Conservation (phyloP, 306 rosid genomes). For the Trifolium subterraneum region DNA sequence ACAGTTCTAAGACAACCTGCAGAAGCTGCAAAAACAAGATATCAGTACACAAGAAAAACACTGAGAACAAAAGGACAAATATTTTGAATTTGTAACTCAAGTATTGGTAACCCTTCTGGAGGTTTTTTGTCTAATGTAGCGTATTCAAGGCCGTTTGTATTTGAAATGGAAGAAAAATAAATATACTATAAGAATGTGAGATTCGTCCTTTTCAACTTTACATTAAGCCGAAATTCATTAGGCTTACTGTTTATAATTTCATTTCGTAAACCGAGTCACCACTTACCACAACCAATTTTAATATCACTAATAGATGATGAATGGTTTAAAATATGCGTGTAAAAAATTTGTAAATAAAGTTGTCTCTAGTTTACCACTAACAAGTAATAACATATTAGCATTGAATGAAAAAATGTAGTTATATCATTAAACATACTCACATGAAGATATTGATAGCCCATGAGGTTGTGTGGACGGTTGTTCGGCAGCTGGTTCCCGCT, state of each 20-base stretch:
- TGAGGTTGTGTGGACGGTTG: slow-evolving; percentile 40
- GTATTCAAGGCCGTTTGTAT: slow-evolving; percentile 20
- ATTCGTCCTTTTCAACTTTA: slow-evolving; percentile 14
- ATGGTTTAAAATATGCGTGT: slow-evolving; percentile 5
- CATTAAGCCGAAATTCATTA: slow-evolving; percentile 21
- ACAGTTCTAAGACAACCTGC: slow-evolving; percentile 49
- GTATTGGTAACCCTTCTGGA: not conserved
- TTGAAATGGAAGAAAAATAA: not conserved
- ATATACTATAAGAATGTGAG: not conserved
- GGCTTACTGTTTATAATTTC: slow-evolving; percentile 24
- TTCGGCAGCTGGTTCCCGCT: slow-evolving; percentile 49
- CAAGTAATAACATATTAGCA: slow-evolving; percentile 23
- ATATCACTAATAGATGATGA: not conserved
- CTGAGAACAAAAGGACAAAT: not conserved
- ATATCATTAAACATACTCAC: slow-evolving; percentile 58
- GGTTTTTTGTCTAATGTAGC: not conserved
- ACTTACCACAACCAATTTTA: not conserved
- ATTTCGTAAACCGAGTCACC: slow-evolving; percentile 13
- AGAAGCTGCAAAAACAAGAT: slow-evolving; percentile 58
- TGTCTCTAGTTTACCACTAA: not conserved
- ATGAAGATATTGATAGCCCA: slow-evolving; percentile 53
- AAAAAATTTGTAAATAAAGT: not conserved
- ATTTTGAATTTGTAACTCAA: not conserved
- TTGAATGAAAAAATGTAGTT: slow-evolving; percentile 29
- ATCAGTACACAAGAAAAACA: slow-evolving; percentile 13